Conservation (phyloP, 192 early-diverging fungal species). For the Backusella mclennaniae region DNA sequence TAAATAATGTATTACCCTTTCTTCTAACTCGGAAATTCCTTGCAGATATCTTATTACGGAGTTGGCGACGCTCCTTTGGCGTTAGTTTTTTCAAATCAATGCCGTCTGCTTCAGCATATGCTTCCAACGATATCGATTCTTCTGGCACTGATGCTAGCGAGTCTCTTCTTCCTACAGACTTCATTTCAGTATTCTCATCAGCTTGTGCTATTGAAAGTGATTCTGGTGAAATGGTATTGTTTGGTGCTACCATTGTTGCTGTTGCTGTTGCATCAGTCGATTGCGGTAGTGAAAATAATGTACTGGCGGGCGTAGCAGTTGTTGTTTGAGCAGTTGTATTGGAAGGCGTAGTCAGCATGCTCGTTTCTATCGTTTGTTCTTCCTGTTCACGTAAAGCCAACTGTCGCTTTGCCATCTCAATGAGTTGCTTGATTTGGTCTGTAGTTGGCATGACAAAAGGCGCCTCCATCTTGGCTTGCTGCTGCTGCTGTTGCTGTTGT, state of each 20-base stretch:
- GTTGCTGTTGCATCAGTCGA: too few relatives aligned
- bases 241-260: neutral
- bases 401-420: conserved; percentile 35
- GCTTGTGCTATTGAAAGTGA: neutral
- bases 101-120: conserved; percentile 27
- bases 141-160: conserved; percentile 6
- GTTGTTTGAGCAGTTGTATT: neutral
- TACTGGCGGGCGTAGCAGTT: neutral
- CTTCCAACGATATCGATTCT: conserved; percentile 15
- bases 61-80: conserved; percentile 66
- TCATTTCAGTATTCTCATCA: neutral
- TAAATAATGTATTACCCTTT: conserved; percentile 46
- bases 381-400: conserved; percentile 32
- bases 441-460: conserved; percentile 24
- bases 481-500: neutral
- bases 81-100: conserved; percentile 55
- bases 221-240: neutral
- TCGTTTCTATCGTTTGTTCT: conserved; percentile 7
- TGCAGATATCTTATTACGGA: conserved; percentile 76
- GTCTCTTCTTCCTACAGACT: neutral
- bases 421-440: conserved; percentile 36
- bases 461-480: neutral
- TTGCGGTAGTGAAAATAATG: neutral
- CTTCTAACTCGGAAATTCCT: conserved; percentile 71
- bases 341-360: neutral